phyloP scores from a whole-genome alignment of 2,329 filamentous ascomycete genomes.

The Fusarium concolor region DNA sequence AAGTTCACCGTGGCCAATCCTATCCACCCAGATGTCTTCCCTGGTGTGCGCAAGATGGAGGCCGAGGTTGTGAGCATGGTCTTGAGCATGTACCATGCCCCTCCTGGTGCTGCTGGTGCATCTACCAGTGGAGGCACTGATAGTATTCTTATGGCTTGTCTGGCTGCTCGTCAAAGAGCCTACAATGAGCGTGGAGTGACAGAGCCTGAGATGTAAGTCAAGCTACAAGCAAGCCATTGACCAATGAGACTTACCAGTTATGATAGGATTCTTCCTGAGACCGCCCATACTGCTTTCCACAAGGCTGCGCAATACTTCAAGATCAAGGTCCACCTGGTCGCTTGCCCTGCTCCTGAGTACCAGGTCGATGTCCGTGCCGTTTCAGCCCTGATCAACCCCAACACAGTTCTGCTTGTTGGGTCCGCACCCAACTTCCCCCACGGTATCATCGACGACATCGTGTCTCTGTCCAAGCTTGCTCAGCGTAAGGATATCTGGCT shows the following conservation, averaged over 20 bases:
- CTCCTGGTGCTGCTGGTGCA: constrained; percentile 85
- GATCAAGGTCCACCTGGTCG: constrained; percentile 91
- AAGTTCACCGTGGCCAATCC: constrained; percentile 96
- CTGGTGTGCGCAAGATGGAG: constrained; percentile 98
- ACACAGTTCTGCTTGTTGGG: constrained; percentile 92
- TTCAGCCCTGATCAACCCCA: constrained; percentile 88
- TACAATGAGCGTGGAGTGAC: constrained; percentile 86
- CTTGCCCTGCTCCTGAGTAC: constrained; percentile 86
- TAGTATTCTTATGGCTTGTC: constrained; percentile 94
- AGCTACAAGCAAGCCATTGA: neutral
- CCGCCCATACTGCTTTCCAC: constrained; percentile 94
- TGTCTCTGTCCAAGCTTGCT: constrained; percentile 84
- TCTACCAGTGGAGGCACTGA: constrained; percentile 95
- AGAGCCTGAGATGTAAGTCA: constrained; percentile 88
- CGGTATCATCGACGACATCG: constrained; percentile 96
- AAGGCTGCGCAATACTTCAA: constrained; percentile 97
- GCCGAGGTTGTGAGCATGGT: constrained; percentile 98
- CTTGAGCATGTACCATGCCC: constrained; percentile 87
- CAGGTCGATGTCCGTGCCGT: constrained; percentile 85
- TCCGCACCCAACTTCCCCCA: constrained; percentile 98
- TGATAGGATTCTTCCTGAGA: constrained; percentile 87
- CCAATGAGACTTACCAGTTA: constrained; percentile 20
- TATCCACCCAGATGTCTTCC: constrained; percentile 98
- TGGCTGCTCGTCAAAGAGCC: constrained; percentile 90
- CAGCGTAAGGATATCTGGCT: constrained; percentile 83